A percentile compares a stretch with the other conserved stretches of the same genome.
These are phyloP conservation scores for Beauveria medogensis DNA, from an alignment of 2,329 filamentous ascomycete species.

Conservation along the genomic window DNA sequence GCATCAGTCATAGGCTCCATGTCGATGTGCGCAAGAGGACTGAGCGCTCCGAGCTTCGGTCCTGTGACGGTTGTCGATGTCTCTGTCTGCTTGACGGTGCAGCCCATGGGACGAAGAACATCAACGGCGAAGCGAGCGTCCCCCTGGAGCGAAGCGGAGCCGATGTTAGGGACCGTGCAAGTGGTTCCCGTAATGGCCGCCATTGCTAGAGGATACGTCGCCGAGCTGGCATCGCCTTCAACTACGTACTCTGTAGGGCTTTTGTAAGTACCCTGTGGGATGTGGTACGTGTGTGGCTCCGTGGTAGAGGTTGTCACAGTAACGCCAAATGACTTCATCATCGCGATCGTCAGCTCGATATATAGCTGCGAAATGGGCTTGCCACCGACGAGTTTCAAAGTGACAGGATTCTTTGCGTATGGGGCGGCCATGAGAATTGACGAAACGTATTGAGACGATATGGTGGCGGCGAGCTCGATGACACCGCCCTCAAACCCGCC, in stretches of 20 bases:
- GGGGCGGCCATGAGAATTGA: conserved; percentile 95
- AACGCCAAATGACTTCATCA: conserved; percentile 93
- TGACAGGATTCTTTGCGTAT: conserved; percentile 91
- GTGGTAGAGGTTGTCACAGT: conserved; percentile 65
- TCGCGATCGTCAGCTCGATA: conserved; percentile 97
- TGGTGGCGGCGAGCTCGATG: conserved; percentile 87
- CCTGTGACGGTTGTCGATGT: conserved; percentile 89
- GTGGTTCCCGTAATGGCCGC: conserved; percentile 93
- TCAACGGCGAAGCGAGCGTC: conserved; percentile 92
- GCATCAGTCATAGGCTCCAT: conserved; percentile 99
- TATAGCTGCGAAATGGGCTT: conserved; percentile 96
- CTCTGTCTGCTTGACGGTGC: conserved; percentile 74
- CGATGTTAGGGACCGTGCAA: conserved; percentile 94
- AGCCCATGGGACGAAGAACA: conserved; percentile 88
- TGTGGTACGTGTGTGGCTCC: conserved; percentile 87
- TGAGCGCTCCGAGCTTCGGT: conserved; percentile 64
- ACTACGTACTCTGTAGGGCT: conserved; percentile 84
- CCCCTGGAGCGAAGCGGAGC: conserved; percentile 82
- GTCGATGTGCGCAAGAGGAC: conserved; percentile 73
- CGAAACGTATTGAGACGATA: conserved; percentile 98
- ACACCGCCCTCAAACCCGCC: conserved; percentile 77
- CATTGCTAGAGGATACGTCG: conserved; percentile 89
- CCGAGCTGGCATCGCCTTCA: conserved; percentile 95
- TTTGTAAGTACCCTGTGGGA: conserved; percentile 73
- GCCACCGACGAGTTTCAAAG: conserved; percentile 81